Base-by-base conservation (phyloP, 1,139 yeast genomes). In the Casaregolazyma lundiana region DNA sequence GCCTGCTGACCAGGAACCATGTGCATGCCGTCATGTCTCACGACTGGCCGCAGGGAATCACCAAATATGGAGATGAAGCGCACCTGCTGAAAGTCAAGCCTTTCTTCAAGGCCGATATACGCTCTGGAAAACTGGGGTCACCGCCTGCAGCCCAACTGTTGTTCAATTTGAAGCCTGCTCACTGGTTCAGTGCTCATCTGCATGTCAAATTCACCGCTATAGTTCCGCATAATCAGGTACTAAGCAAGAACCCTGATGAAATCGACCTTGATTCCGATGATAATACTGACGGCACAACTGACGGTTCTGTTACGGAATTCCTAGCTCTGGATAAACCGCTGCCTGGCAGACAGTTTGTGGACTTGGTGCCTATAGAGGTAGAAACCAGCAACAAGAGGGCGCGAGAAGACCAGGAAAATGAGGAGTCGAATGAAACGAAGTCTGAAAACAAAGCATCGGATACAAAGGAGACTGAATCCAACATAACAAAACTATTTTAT, bases 31-130 rank as follows among this genome's bases (percentile, higher is more conserved):
- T 84, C 58, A 52, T 90, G 48, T 77, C 86, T 40, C 99, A 92
- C 63, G 99, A 92, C 66, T 92, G 99, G 99, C 99, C 99, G 0
- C 80, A 75, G 41, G 87, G 87, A 2, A 80, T 89, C 15, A 86
- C 76, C 41, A 68, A 78, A 15, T 67, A 76, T 61, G 98, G 97
- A 0, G 65, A 86, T 58, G 38, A 71, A 8, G 50, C 60, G 0
- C 53, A 57, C 32, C 66, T 92, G 15, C 56, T 92, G 22, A 63
- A 61, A 21, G 53, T 58, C 19, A 92, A 94, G 62, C 88, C 84
- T 0, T 85, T 75, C 59, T 86, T 92, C 61, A 71, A 68, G 51
- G 59, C 60, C 1, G 97, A 92, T 62, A 75, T 89, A 1, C 66
- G 71, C 1, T 68, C 66, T 2, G 80, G 81, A 1, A 67, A 68